Percentiles rank a stretch among this genome's conserved stretches.
Evolutionary conservation across 2,329 filamentous ascomycete genomes (phyloP).

Genomic region (Alternaria longipes): DNA sequence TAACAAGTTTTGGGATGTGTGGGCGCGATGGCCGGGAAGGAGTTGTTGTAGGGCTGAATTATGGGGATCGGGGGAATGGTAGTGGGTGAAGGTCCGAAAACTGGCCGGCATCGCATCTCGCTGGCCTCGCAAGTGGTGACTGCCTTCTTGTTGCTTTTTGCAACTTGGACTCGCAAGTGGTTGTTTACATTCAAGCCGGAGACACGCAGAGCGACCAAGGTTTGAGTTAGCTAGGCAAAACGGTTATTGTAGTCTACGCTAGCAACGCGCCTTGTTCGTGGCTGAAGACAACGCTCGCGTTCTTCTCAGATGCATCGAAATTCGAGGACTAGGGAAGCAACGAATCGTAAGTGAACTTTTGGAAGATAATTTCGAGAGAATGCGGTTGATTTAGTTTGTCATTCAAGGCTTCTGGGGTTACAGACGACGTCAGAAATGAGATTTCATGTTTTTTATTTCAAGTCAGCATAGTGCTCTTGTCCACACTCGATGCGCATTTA

Average conservation of each 20-base stretch:
- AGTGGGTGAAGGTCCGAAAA: background rate
- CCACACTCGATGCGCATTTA: background rate
- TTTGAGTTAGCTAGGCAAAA: background rate
- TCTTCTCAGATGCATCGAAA: background rate
- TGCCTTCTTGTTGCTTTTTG: background rate
- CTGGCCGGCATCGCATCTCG: no score
- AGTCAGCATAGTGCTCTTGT: background rate
- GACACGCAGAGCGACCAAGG: background rate
- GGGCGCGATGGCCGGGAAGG: background rate
- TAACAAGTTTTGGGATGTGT: background rate
- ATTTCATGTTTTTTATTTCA: background rate
- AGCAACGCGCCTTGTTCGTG: background rate
- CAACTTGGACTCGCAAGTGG: background rate
- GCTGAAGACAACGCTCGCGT: background rate
- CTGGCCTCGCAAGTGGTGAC: no score
- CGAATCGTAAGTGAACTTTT: background rate
- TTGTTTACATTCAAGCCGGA: background rate
- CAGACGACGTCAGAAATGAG: background rate
- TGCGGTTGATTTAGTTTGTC: background rate
- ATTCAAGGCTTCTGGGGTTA: background rate
- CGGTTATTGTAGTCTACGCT: background rate
- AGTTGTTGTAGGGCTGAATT: background rate
- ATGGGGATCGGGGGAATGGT: background rate
- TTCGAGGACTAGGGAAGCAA: background rate
- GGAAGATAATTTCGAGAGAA: background rate